Evolutionary conservation across 257 asterid genomes (phyloP).

Genomic region (Parsonsia alboflavescens): DNA sequence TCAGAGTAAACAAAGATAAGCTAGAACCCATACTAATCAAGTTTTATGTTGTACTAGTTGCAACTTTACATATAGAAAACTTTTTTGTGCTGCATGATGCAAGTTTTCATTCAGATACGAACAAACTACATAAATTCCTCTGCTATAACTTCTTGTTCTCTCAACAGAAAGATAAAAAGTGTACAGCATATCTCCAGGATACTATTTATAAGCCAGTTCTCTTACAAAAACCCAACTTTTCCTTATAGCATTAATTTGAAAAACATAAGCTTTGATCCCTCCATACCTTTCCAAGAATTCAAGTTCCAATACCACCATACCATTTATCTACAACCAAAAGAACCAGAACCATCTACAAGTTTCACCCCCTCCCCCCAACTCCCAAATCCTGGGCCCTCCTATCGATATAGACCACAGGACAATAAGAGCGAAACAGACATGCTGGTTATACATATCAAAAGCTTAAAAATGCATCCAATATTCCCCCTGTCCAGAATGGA

Average conservation of each 20-base stretch:
- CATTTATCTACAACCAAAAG: background rate
- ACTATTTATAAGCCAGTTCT: no score
- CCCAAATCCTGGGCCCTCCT: background rate
- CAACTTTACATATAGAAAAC: background rate
- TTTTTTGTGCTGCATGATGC: background rate
- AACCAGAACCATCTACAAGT: background rate
- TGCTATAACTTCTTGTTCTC: background rate
- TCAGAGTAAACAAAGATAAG: background rate
- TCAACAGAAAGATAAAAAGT: background rate
- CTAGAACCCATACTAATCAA: background rate
- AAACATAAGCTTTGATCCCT: background rate
- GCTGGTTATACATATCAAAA: background rate
- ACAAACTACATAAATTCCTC: no score
- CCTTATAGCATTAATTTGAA: background rate
- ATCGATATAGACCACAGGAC: background rate
- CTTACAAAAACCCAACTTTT: background rate
- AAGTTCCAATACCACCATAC: background rate
- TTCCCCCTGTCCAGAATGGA: no score
- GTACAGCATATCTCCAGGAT: background rate
- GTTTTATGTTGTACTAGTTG: background rate
- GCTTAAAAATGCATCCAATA: no score
- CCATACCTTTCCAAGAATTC: background rate
- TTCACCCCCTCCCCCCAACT: background rate
- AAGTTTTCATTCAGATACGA: no score
- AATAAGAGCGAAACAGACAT: background rate